Evolutionary conservation across 2,329 filamentous ascomycete genomes (phyloP).

Genomic region (Pseudocercospora fijiensis): DNA sequence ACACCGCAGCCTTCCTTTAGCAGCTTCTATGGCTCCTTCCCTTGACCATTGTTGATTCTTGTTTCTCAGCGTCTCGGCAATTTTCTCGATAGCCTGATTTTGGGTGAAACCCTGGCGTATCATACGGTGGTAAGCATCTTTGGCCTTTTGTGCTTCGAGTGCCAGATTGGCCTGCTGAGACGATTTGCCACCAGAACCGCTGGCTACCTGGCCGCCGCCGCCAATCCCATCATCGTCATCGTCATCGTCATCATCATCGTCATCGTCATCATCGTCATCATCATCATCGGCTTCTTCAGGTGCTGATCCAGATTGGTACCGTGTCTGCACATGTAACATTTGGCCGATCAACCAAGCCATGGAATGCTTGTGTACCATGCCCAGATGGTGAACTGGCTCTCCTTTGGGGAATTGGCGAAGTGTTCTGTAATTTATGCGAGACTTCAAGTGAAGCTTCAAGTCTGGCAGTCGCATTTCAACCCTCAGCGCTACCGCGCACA

Average conservation of each 20-base stretch:
- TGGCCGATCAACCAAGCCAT: background rate
- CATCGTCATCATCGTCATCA: background rate
- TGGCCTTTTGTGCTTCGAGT: background rate
- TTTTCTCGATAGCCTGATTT: too few species aligned
- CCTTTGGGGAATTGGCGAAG: background rate
- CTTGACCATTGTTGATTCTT: too few species aligned
- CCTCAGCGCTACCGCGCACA: constrained; percentile 8
- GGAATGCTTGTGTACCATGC: background rate
- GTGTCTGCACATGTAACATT: background rate
- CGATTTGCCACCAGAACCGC: background rate
- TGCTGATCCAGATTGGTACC: too few species aligned
- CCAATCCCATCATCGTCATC: background rate
- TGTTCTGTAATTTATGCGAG: constrained; percentile 13
- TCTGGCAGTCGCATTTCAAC: too few species aligned
- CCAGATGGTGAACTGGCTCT: background rate
- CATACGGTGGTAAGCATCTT: background rate
- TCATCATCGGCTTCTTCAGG: background rate
- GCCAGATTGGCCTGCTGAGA: too few species aligned
- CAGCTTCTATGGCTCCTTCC: too few species aligned
- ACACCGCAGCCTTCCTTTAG: too few species aligned
- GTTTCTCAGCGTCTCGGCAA: too few species aligned
- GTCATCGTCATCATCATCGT: background rate
- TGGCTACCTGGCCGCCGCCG: background rate
- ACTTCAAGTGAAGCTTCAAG: too few species aligned
- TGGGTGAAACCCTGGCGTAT: background rate